phyloP scores from a whole-genome alignment of 139 green algal species.

The Coccomyxa sp. region DNA sequence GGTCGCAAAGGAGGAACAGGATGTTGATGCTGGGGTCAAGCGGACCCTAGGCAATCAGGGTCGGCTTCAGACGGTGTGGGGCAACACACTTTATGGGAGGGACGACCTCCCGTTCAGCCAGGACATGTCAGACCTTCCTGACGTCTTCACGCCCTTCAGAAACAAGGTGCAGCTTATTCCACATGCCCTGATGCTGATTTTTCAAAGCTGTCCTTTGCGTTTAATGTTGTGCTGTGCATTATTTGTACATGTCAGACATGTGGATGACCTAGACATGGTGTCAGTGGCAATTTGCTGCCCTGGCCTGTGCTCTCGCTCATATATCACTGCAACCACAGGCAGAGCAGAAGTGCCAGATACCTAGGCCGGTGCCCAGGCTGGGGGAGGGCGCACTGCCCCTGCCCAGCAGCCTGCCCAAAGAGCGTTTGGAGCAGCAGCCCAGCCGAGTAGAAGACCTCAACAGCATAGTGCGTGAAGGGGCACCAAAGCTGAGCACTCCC shows the following conservation, averaged over 20 bases:
- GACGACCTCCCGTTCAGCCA: conserved; percentile 86
- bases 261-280: too few relatives aligned
- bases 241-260: too few relatives aligned
- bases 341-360: conserved; percentile 40
- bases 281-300: too few relatives aligned
- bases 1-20: conserved; percentile 72
- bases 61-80: conserved; percentile 63
- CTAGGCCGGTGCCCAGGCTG: conserved; percentile 42
- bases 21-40: conserved; percentile 49
- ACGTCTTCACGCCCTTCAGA: conserved; percentile 93
- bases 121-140: conserved; percentile 55
- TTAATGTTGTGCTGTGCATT: too few relatives aligned
- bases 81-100: conserved; percentile 81
- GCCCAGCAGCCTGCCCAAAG: conserved; percentile 22
- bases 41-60: conserved; percentile 13
- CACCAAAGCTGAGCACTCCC: conserved; percentile 15
- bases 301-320: too few relatives aligned
- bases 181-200: not conserved
- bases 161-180: conserved; percentile 48
- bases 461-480: conserved; percentile 10
- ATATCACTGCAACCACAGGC: too few relatives aligned
- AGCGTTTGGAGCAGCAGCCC: conserved; percentile 25
- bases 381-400: conserved; percentile 51
- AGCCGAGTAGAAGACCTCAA: conserved; percentile 36
- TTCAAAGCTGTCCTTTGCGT: not conserved